phyloP scores from a whole-genome alignment of 164 flowering plant genomes.

The Platanus orientalis region DNA sequence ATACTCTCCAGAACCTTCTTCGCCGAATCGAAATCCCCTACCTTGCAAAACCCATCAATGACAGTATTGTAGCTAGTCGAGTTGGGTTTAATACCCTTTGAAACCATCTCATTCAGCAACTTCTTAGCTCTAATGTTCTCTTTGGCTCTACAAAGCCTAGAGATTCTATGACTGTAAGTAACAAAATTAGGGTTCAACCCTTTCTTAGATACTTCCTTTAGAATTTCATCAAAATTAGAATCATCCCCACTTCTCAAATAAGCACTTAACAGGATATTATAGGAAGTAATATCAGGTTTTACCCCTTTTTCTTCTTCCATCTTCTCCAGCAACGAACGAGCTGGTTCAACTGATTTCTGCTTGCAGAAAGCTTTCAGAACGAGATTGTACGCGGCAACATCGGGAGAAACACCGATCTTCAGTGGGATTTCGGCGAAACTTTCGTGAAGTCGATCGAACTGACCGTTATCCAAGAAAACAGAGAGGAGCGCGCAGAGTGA shows the following conservation, averaged over 20 bases:
- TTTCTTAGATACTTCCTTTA: constrained; percentile 17
- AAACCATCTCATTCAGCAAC: constrained; percentile 29
- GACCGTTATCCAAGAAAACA: constrained; percentile 11
- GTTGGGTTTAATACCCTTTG: constrained; percentile 24
- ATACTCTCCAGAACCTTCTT: constrained; percentile 23
- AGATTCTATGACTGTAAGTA: constrained; percentile 29
- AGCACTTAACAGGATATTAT: constrained; percentile 22
- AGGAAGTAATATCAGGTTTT: constrained; percentile 24
- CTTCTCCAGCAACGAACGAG: constrained; percentile 17
- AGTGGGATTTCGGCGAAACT: constrained; percentile 6
- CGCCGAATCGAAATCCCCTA: constrained; percentile 29
- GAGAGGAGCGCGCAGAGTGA: constrained; percentile 27
- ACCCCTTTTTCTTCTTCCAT: constrained; percentile 23
- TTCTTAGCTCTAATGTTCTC: constrained; percentile 26
- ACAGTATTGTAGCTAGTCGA: constrained; percentile 20
- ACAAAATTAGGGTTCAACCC: constrained; percentile 19
- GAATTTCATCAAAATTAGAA: constrained; percentile 15
- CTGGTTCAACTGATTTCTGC: constrained; percentile 16
- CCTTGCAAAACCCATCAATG: constrained; percentile 28
- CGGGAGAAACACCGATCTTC: constrained; percentile 16
- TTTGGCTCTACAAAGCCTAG: constrained; percentile 21
- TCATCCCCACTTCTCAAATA: constrained; percentile 19
- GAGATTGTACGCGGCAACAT: constrained; percentile 15
- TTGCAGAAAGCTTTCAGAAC: constrained; percentile 21
- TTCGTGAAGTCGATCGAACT: constrained; percentile 16